Evolutionary conservation across 805 yeast species (phyloP), one percentile per base, ranked within the genome.

Genomic region (Wickerhamiella australiensis): DNA sequence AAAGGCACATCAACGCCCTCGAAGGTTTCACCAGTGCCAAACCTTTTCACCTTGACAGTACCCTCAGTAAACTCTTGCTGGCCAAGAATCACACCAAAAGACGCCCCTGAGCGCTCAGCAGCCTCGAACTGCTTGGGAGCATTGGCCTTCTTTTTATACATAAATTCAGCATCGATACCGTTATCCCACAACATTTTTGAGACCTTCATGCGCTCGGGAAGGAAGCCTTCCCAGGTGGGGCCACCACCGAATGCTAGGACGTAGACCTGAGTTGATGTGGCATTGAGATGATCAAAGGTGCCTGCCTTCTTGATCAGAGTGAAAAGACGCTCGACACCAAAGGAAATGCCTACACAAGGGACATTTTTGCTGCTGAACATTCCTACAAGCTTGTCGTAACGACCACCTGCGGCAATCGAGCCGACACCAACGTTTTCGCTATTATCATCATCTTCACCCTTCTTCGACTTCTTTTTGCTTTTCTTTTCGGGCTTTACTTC

Each of bases 181-280:
- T 82, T 82, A 37, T 72, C 72, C 98, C 98, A 92, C 58, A 92
- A 74, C 59, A 72, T 65, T 61, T 85, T 81, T 49, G 96, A 79
- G 43, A 92, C 76, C 26, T 74, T 59, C 95, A 92, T 87, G 71
- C 98, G 82, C 70, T 92, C 96, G 51, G 79, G 77, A 61, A 92
- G 70, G 70, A 85, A 86, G 5, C 97, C 98, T 53, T 74, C 79
- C 96, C 96, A 88, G 54, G 82, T 94, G 59, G 84, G 84, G 60
- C 97, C 98, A 61, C 96, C 97, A 57, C 98, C 98, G 62, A 92
- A 88, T 1, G 98, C 97, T 96, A 92, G 88, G 46, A 92, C 82
- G 62, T 73, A 92, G 12, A 85, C 97, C 65, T 92, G 94, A 17
- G 98, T 94, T 35, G 90, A 79, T 25, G 88, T 75, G 31, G 96